Conservation (phyloP, 2,329 filamentous ascomycete genomes). For the Calonectria hawksworthii region DNA sequence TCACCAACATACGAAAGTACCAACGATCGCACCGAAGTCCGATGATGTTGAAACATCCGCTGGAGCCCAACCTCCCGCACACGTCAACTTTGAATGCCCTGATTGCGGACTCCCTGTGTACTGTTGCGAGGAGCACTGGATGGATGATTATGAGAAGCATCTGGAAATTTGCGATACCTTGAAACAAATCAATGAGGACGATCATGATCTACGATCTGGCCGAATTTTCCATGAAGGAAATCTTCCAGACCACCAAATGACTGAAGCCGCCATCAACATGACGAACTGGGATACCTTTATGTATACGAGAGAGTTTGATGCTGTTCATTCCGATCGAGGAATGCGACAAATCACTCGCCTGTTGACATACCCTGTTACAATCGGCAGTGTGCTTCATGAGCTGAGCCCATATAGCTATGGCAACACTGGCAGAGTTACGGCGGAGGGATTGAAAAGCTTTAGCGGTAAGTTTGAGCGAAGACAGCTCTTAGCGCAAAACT, state of each 20-base stretch:
- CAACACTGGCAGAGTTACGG: conserved; percentile 80
- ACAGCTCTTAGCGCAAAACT: background rate
- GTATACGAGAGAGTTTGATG: conserved; percentile 91
- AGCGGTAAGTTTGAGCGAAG: conserved; percentile 74
- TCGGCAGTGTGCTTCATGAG: conserved; percentile 93
- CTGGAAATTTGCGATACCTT: conserved; percentile 93
- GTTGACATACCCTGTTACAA: conserved; percentile 92
- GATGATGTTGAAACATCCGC: conserved; percentile 70
- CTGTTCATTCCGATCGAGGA: conserved; percentile 89
- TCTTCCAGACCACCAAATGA: conserved; percentile 89
- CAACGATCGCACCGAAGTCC: conserved; percentile 74
- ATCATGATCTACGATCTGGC: conserved; percentile 93
- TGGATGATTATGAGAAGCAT: conserved; percentile 94
- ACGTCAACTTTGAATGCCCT: conserved; percentile 94
- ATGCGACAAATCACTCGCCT: conserved; percentile 95
- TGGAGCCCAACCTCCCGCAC: conserved; percentile 76
- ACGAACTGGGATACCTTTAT: conserved; percentile 98
- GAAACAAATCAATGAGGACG: conserved; percentile 95
- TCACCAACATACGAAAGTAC: conserved; percentile 81
- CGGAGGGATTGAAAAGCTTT: conserved; percentile 93
- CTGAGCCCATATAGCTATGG: conserved; percentile 91
- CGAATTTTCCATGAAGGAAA: conserved; percentile 94
- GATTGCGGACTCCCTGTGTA: conserved; percentile 96
- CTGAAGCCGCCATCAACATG: conserved; percentile 95
- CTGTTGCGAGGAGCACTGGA: conserved; percentile 95